Percentiles rank a stretch among this genome's conserved stretches.
Evolutionary conservation across 2,329 filamentous ascomycete genomes (phyloP).

Genomic region (Diaporthe helianthi): DNA sequence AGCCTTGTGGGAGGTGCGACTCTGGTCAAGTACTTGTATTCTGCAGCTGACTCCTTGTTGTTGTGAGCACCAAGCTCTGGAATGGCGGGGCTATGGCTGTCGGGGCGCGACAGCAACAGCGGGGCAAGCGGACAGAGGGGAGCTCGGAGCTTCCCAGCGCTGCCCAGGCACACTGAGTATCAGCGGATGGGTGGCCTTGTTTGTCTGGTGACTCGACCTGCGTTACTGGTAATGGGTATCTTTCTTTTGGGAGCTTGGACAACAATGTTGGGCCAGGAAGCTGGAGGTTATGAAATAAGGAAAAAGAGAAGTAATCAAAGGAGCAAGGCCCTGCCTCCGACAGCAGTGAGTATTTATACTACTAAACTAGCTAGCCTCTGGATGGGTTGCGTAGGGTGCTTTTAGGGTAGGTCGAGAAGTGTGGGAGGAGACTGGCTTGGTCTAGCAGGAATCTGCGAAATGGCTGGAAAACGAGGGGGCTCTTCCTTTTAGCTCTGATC

Average conservation of each 20-base stretch:
- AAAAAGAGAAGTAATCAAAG: not conserved
- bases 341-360: slow-evolving; percentile 26
- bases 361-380: not conserved
- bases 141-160: slow-evolving; percentile 30
- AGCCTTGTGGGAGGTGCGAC: not conserved
- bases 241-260: not conserved
- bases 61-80: slow-evolving; percentile 12
- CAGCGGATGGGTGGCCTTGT: not conserved
- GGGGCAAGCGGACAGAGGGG: slow-evolving; percentile 13
- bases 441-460: not conserved
- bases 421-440: not conserved
- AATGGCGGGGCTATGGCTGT: slow-evolving; percentile 20
- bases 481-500: slow-evolving; percentile 15
- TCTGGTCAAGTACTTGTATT: slow-evolving; percentile 8
- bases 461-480: not conserved
- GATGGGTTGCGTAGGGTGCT: slow-evolving; percentile 6
- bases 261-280: not conserved
- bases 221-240: not conserved
- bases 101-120: not conserved
- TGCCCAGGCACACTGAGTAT: not conserved
- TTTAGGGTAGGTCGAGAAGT: not conserved
- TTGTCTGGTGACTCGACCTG: not conserved
- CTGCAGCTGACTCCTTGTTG: slow-evolving; percentile 14
- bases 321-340: slow-evolving; percentile 20
- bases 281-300: not conserved